Evolutionary conservation across 192 early-diverging fungal genomes (phyloP), one percentile per base, ranked within the genome.

Genomic region (Podila horticola): DNA sequence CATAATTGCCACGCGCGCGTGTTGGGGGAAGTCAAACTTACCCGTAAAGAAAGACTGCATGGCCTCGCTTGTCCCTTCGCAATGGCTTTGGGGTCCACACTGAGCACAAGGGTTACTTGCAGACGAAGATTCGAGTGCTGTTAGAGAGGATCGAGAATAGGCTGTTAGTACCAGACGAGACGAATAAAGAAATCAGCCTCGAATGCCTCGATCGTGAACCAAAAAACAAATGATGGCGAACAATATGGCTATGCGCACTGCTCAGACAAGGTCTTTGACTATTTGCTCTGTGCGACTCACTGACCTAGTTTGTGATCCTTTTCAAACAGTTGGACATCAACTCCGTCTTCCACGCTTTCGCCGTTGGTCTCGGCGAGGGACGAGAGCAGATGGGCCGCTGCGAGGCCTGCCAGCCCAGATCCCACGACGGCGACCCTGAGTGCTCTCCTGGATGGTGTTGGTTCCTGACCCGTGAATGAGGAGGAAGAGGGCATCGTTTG

Each of bases 291-390:
- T 45, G 41, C 41, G 52, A 75, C 75, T 86, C 87, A 75, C 75
- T 87, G 86, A 57, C 88, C 88, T 22, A 87, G 48, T 11, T 68
- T 72, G 24, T 67, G 50, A 38, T 85, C 85, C 63, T 87, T 89
- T 38, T 89, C 88, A 75, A 87, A 89, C 9, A 89, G 51, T 33
- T 86, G 76, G 0, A 89, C 88, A 30, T 84, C 72, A 30, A 86
- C 74, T 6, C 70, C 41, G 41, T 45, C 70, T 24, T 63, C 29
- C 2, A 73, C 61, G 7, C 70, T 69, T 15, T 74, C 62, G 17
- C 73, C 71, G 52, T 75, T 45, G 29, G 82, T 68, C 15, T 19
- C 29, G 51, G 72, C 66, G 5, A 79, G 68, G n/a, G 75, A 71
- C 17, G 82, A 74, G 15, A 89, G 70, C 4, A 86, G 29, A 67